Evolutionary conservation across 805 yeast genomes (phyloP).

Genomic region (Candida pseudofarinosa): DNA sequence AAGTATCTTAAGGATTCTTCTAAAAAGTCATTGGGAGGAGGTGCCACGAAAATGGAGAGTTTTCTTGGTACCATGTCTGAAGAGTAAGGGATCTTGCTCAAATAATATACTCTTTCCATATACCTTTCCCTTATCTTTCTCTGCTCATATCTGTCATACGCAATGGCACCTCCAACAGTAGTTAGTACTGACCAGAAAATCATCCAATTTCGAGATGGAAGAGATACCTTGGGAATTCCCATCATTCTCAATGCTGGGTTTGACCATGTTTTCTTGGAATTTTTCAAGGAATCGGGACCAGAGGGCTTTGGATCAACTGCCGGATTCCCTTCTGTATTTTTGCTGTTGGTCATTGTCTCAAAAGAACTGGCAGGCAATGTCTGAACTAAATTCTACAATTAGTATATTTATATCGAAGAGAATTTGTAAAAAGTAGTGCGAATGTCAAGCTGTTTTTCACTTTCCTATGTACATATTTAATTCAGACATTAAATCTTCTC

Average conservation of each 20-base stretch:
- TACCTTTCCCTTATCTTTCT: slow-evolving; percentile 59
- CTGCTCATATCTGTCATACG: slow-evolving; percentile 76
- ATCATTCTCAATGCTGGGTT: slow-evolving; percentile 81
- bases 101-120: slow-evolving; percentile 54
- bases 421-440: neutral
- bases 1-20: slow-evolving; percentile 71
- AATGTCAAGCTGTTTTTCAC: neutral
- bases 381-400: too few species aligned
- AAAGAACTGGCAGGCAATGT: too few species aligned
- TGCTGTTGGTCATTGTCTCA: neutral
- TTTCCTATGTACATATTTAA: slow-evolving; percentile 14
- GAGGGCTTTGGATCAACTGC: neutral
- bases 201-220: slow-evolving; percentile 92
- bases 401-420: too few species aligned
- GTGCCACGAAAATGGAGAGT: slow-evolving; percentile 79
- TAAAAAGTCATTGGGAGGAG: slow-evolving; percentile 93
- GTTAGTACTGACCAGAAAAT: slow-evolving; percentile 77
- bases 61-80: slow-evolving; percentile 63
- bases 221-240: slow-evolving; percentile 73
- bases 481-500: slow-evolving; percentile 30
- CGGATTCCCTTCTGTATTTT: neutral
- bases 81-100: slow-evolving; percentile 44
- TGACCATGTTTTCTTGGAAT: slow-evolving; percentile 42
- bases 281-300: neutral
- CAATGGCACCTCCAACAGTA: slow-evolving; percentile 65